Evolutionary conservation across 192 early-diverging fungal genomes (phyloP).

Genomic region (Coemansia sp.): DNA sequence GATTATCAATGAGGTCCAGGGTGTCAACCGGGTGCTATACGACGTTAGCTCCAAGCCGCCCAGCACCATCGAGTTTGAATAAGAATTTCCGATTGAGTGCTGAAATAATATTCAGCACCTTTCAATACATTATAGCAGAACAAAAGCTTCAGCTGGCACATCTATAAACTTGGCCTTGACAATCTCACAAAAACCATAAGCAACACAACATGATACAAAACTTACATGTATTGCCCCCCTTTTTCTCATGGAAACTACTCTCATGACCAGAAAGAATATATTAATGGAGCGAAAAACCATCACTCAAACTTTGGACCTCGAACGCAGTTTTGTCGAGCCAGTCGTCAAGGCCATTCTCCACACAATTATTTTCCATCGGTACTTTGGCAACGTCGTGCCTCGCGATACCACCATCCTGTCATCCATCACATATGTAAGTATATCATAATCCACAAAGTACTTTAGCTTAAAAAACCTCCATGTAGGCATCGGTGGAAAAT

Average conservation of each 20-base stretch:
- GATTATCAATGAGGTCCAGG: slow-evolving; percentile 98
- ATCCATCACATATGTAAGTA: slow-evolving; percentile 29
- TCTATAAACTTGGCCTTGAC: too few species aligned
- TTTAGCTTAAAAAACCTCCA: too few species aligned
- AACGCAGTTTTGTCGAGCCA: slow-evolving; percentile 25
- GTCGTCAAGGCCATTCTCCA: slow-evolving; percentile 37
- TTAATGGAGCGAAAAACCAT: slow-evolving; percentile 27
- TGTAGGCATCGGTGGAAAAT: slow-evolving; percentile 41
- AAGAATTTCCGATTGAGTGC: slow-evolving; percentile 14
- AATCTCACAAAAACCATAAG: too few species aligned
- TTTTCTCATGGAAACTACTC: too few species aligned
- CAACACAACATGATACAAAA: too few species aligned
- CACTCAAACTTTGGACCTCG: slow-evolving; percentile 23
- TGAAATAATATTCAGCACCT: too few species aligned
- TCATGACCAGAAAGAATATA: too few species aligned
- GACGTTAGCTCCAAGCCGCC: slow-evolving; percentile 98
- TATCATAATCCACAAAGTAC: too few species aligned
- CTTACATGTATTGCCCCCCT: too few species aligned
- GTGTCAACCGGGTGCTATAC: slow-evolving; percentile 96
- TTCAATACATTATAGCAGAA: too few species aligned
- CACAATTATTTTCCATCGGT: slow-evolving; percentile 42
- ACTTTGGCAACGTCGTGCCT: slow-evolving; percentile 47
- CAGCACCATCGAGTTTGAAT: slow-evolving; percentile 98
- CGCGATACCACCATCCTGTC: slow-evolving; percentile 17
- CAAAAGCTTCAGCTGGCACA: too few species aligned